A percentile compares a stretch with the other conserved stretches of the same genome.
Evolutionary conservation across 1,284 basidiomycete genomes (phyloP).

Genomic region (Hypsizygus ulmarius): DNA sequence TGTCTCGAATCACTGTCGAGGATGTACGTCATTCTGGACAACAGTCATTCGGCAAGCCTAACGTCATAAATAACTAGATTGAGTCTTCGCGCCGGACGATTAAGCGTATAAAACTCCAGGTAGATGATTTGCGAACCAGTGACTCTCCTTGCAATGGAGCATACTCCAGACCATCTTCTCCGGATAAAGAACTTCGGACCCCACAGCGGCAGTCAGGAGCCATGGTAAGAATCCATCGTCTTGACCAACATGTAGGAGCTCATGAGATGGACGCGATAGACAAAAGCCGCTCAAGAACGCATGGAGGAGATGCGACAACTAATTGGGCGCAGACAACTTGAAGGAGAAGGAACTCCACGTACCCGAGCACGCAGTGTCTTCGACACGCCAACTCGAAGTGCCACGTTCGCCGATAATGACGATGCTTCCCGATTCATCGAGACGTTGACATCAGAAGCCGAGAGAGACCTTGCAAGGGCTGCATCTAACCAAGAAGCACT

Average conservation of each 20-base stretch:
- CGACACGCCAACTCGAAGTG: slow-evolving; percentile 30
- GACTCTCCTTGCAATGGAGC: slow-evolving; percentile 28
- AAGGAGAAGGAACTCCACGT: slow-evolving; percentile 48
- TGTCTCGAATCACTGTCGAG: slow-evolving; percentile 57
- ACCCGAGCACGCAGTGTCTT: slow-evolving; percentile 37
- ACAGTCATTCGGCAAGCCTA: neutral
- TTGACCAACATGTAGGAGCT: slow-evolving; percentile 7
- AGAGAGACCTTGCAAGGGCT: slow-evolving; percentile 51
- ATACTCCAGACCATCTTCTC: slow-evolving; percentile 47
- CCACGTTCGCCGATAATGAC: slow-evolving; percentile 24
- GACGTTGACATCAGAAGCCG: slow-evolving; percentile 54
- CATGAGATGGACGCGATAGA: slow-evolving; percentile 38
- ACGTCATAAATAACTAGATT: slow-evolving; percentile 42
- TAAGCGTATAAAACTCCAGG: slow-evolving; percentile 68
- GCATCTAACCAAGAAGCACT: slow-evolving; percentile 52
- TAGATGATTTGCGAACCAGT: slow-evolving; percentile 38
- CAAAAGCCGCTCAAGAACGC: slow-evolving; percentile 66
- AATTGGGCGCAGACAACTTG: slow-evolving; percentile 53
- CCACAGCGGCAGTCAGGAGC: slow-evolving; percentile 38
- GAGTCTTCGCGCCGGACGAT: slow-evolving; percentile 62
- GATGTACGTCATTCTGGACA: slow-evolving; percentile 49
- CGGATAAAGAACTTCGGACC: slow-evolving; percentile 50
- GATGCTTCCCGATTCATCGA: slow-evolving; percentile 42
- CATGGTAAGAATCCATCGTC: slow-evolving; percentile 35
- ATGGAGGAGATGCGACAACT: slow-evolving; percentile 76